Evolutionary conservation across 768 basidiomycete genomes (phyloP).

Genomic region (Suillus spraguei): DNA sequence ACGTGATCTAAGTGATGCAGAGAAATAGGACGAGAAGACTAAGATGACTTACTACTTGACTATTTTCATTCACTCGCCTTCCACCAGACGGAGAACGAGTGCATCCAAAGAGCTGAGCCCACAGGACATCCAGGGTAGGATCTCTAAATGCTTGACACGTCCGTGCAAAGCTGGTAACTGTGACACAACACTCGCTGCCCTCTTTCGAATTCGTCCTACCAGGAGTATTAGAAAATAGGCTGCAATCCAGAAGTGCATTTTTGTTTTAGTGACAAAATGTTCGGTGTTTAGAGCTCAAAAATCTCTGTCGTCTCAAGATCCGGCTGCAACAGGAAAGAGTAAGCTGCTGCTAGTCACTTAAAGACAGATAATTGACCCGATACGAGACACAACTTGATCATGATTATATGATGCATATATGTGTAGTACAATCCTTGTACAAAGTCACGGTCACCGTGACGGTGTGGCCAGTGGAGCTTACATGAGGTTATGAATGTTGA

Average conservation of each 20-base stretch:
- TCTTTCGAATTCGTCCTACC: neutral
- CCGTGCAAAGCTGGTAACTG: neutral
- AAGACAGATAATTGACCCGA: neutral
- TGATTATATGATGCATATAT: too few relatives aligned
- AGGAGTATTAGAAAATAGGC: slow-evolving; percentile 23
- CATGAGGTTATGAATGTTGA: too few relatives aligned
- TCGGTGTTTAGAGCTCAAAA: neutral
- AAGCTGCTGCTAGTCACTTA: neutral
- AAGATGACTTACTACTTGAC: neutral
- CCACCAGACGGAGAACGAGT: slow-evolving; percentile 7
- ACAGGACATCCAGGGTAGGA: slow-evolving; percentile 6
- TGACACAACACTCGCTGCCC: neutral
- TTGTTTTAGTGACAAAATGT: neutral
- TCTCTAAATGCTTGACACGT: slow-evolving; percentile 9
- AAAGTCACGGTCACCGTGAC: too few relatives aligned
- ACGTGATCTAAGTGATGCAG: neutral
- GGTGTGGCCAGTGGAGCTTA: too few relatives aligned
- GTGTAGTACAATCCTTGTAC: too few relatives aligned
- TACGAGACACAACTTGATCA: too few relatives aligned
- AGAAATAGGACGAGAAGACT: neutral
- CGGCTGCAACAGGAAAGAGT: neutral
- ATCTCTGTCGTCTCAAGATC: neutral
- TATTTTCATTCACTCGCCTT: neutral
- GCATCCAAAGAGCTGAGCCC: slow-evolving; percentile 13
- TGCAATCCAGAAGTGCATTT: slow-evolving; percentile 13